phyloP scores from a whole-genome alignment of 768 basidiomycete genomes.

The Mycena albidolilacea region DNA sequence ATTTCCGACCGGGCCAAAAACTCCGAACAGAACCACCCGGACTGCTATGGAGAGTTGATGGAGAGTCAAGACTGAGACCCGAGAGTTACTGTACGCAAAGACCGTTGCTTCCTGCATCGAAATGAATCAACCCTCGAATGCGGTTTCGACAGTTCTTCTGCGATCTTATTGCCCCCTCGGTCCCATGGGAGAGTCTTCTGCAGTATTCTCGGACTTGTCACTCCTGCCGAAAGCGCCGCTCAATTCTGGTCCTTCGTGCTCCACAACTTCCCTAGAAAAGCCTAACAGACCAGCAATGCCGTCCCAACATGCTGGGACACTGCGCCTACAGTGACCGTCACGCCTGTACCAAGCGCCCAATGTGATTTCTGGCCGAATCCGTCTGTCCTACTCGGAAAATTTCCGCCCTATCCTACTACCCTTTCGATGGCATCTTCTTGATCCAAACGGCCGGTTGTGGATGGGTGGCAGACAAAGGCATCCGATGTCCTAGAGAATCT shows the following conservation, averaged over 20 bases:
- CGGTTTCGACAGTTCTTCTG: background rate
- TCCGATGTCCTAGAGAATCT: conserved; percentile 2
- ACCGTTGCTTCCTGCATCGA: no score
- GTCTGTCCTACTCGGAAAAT: conserved; percentile 8
- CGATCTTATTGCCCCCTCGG: background rate
- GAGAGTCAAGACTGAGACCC: no score
- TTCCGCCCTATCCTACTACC: conserved; percentile 1
- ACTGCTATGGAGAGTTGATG: no score
- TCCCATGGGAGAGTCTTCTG: background rate
- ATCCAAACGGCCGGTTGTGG: background rate
- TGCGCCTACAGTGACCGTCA: background rate
- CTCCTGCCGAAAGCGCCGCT: conserved; percentile 13
- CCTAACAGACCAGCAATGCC: background rate
- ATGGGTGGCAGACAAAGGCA: background rate
- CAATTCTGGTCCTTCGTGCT: conserved; percentile 6
- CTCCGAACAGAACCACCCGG: no score
- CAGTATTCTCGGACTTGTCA: conserved; percentile 2
- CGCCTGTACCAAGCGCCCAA: background rate
- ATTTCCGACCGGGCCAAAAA: no score
- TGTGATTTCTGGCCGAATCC: background rate
- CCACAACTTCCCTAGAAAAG: conserved; percentile 17
- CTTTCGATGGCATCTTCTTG: conserved; percentile 26
- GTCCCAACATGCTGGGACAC: background rate
- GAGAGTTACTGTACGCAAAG: no score
- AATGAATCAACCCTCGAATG: no score